Evolutionary conservation across 805 yeast species (phyloP).

Genomic region (Limtongozyma cylindracea): DNA sequence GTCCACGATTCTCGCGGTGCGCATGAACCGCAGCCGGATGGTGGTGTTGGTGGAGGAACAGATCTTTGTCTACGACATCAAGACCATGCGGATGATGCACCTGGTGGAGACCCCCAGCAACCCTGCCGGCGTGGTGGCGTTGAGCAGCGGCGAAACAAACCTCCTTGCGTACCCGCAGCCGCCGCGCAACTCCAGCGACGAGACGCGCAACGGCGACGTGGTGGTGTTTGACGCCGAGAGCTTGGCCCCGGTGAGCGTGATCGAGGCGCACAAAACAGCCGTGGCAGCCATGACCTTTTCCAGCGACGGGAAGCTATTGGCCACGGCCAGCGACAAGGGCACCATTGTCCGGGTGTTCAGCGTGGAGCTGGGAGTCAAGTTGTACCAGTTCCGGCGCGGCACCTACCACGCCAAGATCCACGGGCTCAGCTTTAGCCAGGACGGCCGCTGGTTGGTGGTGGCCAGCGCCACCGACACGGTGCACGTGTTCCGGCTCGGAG

Average conservation of each 20-base stretch:
- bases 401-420: slow-evolving; percentile 64
- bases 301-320: slow-evolving; percentile 53
- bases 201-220: slow-evolving; percentile 35
- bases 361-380: slow-evolving; percentile 31
- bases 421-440: slow-evolving; percentile 50
- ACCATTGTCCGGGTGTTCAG: slow-evolving; percentile 70
- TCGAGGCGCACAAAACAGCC: slow-evolving; percentile 70
- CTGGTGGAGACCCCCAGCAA: slow-evolving; percentile 18
- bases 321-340: slow-evolving; percentile 80
- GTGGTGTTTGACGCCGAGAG: slow-evolving; percentile 57
- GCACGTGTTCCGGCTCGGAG: slow-evolving; percentile 64
- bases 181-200: slow-evolving; percentile 25
- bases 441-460: slow-evolving; percentile 52
- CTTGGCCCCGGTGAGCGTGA: slow-evolving; percentile 51
- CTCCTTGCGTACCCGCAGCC: slow-evolving; percentile 58
- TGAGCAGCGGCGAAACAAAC: slow-evolving; percentile 15
- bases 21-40: slow-evolving; percentile 9
- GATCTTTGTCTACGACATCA: slow-evolving; percentile 15
- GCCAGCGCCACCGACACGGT: slow-evolving; percentile 80
- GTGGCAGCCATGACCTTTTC: slow-evolving; percentile 45
- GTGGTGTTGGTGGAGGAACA: slow-evolving; percentile 16
- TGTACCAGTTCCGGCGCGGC: slow-evolving; percentile 64
- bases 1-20: slow-evolving; percentile 12
- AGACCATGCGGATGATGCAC: slow-evolving; percentile 14
- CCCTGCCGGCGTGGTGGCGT: slow-evolving; percentile 27